Evolutionary conservation across 2,329 filamentous ascomycete species (phyloP).

Genomic region (Nigrospora sphaerica): DNA sequence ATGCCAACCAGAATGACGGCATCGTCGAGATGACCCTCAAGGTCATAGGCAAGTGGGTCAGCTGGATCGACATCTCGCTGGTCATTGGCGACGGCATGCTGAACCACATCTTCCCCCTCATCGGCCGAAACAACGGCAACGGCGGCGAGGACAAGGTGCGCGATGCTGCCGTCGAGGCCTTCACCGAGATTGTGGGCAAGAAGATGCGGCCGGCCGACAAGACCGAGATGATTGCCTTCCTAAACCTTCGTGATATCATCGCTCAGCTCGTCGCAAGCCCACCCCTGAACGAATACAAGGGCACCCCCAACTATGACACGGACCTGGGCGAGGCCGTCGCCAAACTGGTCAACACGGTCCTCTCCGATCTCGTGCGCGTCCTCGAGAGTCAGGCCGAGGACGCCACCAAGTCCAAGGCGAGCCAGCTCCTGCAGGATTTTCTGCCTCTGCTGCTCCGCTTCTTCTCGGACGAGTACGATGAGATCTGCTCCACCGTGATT

Average conservation of each 20-base stretch:
- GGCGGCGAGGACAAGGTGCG: slow-evolving; percentile 70
- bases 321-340: slow-evolving; percentile 93
- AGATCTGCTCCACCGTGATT: slow-evolving; percentile 94
- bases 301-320: slow-evolving; percentile 83
- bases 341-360: slow-evolving; percentile 86
- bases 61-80: slow-evolving; percentile 95
- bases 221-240: slow-evolving; percentile 84
- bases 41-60: slow-evolving; percentile 94
- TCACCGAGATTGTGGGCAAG: slow-evolving; percentile 94
- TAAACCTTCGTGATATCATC: slow-evolving; percentile 81
- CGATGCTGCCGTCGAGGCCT: slow-evolving; percentile 86
- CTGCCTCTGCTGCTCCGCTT: slow-evolving; percentile 84
- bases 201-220: slow-evolving; percentile 96
- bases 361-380: slow-evolving; percentile 80
- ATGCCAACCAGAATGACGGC: slow-evolving; percentile 60
- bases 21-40: slow-evolving; percentile 84
- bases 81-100: slow-evolving; percentile 89
- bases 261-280: slow-evolving; percentile 79
- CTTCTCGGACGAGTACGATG: slow-evolving; percentile 96
- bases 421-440: slow-evolving; percentile 75
- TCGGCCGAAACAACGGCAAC: slow-evolving; percentile 62
- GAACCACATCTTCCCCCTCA: slow-evolving; percentile 74
- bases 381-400: slow-evolving; percentile 63
- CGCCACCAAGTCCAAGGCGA: slow-evolving; percentile 65
- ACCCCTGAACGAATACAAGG: slow-evolving; percentile 68